Base-by-base conservation (phyloP, 352 stramenopile genomes). In the Phytophthora sansomeana region DNA sequence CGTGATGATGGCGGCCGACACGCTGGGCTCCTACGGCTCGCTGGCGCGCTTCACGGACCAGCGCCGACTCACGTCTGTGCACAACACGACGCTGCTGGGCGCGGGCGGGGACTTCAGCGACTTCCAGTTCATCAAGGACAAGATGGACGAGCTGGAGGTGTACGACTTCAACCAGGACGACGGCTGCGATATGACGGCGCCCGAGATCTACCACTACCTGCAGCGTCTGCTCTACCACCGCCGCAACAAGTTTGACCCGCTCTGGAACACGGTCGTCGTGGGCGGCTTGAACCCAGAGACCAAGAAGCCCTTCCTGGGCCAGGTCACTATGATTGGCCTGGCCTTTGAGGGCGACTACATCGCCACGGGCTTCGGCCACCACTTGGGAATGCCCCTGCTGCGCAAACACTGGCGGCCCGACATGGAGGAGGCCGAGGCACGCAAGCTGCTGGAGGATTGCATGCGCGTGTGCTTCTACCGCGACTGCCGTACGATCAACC, bases 241-340 rank as follows among this genome's bases (percentile, higher is more conserved):
- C 66, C 91, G 98, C 70, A 99, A 98, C 80, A 99, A 99, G 71
- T 98, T 99, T 72, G 98, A 99, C 79, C 98, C 98, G 41, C 88
- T 99, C 26, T 99, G 97, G 97, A 99, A 99, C 85, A 98, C 97
- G 55, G 65, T 99, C 5, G 87, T 99, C 0, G 90, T 99, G 50
- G 98, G 94, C n/a, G 97, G 98, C 4, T 79, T 95, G 44, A 87
- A 96, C 55, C 88, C 92, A 26, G 88, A 97, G 71, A 96, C 92
- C 29, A 81, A 92, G 58, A 67, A 91, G 50, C 98, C 86, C 10
- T 96, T 99, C 79, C 88, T 99, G 41, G 97, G 97, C n/a, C 92
- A 96, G 43, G 91, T 99, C 6, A 98, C 97, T 74, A 98, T 99
- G 85, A 98, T 99, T 56, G 97, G 97, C 24, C 98, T 98, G 11